Percentiles rank a stretch among this genome's conserved stretches.
Conservation (phyloP, 495 filamentous ascomycete genomes). For the Tuber melanosporum region DNA sequence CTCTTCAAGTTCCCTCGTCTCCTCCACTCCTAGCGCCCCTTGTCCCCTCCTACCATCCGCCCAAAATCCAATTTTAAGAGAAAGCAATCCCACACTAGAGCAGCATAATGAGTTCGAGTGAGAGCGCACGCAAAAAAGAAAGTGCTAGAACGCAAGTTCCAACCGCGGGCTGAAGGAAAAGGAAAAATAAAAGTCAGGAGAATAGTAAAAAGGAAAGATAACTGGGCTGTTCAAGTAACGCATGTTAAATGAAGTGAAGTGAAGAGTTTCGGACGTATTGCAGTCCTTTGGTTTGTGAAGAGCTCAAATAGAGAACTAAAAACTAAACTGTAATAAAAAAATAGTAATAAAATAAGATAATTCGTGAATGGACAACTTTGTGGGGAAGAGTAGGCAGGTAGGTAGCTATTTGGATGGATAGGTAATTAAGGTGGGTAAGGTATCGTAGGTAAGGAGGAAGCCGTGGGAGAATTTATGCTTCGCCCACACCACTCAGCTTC, state of each 20-base stretch:
- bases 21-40: background rate
- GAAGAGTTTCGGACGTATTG: background rate
- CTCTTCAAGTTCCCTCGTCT: background rate
- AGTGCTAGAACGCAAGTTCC: background rate
- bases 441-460: background rate
- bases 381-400: background rate
- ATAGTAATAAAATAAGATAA: background rate
- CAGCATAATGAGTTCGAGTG: background rate
- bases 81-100: background rate
- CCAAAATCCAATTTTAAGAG: background rate
- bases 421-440: background rate
- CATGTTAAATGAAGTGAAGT: background rate
- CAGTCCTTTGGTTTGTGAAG: background rate
- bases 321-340: background rate
- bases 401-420: background rate
- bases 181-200: background rate
- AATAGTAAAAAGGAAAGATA: background rate
- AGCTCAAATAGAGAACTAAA: background rate
- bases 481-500: conserved; percentile 34
- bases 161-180: background rate
- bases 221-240: background rate
- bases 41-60: background rate
- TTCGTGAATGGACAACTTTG: conserved; percentile 5
- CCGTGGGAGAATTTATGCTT: conserved; percentile 16
- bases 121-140: background rate